Base-by-base conservation (phyloP, 805 yeast species). In the Candida krabiensis region DNA sequence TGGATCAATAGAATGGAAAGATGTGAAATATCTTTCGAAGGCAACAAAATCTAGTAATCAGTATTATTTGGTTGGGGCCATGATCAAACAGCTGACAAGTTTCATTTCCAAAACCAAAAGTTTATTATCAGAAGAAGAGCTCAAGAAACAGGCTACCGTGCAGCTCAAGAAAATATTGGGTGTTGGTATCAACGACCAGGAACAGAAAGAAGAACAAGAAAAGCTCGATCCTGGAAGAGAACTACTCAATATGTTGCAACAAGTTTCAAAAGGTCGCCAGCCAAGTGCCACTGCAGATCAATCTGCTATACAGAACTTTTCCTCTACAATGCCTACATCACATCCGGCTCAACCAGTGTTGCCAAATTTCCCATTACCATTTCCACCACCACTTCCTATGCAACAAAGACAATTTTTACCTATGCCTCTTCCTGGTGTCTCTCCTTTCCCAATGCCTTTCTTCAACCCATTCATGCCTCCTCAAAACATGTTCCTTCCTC, bases 1-100 rank as follows among this genome's bases (percentile, higher is more conserved):
- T 48, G 77, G 82, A 30, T 76, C 77, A 38, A 86, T 91, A 35
- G 74, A 82, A 61, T 91, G 97, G 98, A 66, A 69, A 46, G 83
- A 79, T 50, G 66, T 84, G 45, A 80, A 67, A 41, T 60, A 61
- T 29, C 55, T 73, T 22, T 46, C 58, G 2, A 67, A 66, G 27
- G 54, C 61, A 13, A 59, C 63, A 40, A 60, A 60, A 32, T 51
- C 61, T 21, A 37, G 44, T 15, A 43, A 46, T 19, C 54, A 61
- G 19, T 74, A 56, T 43, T 77, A 71, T 50, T 60, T 79, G 24
- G 71, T 79, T 9, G 60, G 66, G 13, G 62, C 77, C 7, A 66
- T 78, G 56, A 54, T 73, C 15, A 71, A 77, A 44, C 81, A 80
- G 9, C 60, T 79, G 42, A 54, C 62, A 33, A 64, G 69, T 35